Evolutionary conservation across 352 stramenopile genomes (phyloP).

Genomic region (Globisporangium spiculum): DNA sequence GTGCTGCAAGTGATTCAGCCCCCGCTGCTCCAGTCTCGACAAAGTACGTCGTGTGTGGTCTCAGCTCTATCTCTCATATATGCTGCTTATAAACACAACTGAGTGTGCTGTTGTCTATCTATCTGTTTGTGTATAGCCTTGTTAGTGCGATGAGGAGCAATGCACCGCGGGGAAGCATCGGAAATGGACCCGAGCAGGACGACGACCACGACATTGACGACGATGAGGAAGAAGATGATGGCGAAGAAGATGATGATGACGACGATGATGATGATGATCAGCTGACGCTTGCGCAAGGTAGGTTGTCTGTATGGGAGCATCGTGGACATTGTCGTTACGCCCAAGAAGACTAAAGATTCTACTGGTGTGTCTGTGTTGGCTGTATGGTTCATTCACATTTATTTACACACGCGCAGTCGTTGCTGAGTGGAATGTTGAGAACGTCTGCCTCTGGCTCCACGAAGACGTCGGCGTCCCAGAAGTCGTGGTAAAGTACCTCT

Average conservation of each 20-base stretch:
- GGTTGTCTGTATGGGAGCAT: not conserved
- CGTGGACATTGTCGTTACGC: not conserved
- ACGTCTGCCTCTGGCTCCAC: conserved; percentile 76
- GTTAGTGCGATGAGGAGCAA: not conserved
- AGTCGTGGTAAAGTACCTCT: conserved; percentile 46
- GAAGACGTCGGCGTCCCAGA: conserved; percentile 72
- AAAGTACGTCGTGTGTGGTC: not conserved
- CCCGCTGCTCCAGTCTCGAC: conserved; percentile 1
- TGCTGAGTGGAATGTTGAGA: conserved; percentile 77
- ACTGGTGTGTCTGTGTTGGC: not conserved
- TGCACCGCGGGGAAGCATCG: not conserved
- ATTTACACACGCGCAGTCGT: conserved; percentile 34
- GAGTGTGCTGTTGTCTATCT: not conserved
- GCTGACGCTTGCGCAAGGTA: conserved; percentile 64
- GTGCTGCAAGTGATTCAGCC: not conserved
- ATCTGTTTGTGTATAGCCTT: not conserved
- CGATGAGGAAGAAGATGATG: conserved; percentile 30
- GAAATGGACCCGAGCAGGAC: conserved; percentile 16
- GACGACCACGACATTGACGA: conserved; percentile 19
- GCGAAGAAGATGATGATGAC: conserved; percentile 41
- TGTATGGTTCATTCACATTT: not conserved
- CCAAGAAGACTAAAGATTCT: not conserved
- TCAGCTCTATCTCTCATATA: not conserved
- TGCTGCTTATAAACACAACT: not conserved
- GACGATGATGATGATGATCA: conserved; percentile 53